Conservation (phyloP, 257 asterid genomes). For the Rehmannia glutinosa region DNA sequence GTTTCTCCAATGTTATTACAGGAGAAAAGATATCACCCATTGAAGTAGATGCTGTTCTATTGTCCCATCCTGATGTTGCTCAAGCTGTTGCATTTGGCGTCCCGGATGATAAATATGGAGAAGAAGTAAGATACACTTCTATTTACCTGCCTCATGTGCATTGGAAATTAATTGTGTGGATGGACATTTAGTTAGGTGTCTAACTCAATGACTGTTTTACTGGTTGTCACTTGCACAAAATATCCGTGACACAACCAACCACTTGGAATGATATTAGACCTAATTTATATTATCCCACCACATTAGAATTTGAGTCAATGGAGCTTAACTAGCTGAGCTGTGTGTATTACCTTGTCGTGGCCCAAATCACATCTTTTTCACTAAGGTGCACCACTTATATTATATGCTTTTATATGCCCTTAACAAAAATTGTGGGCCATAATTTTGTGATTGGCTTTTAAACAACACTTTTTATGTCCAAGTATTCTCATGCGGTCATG, state of each 20-base stretch:
- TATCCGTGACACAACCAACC: slow-evolving; percentile 5
- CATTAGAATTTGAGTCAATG: background rate
- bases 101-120: slow-evolving; percentile 97
- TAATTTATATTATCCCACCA: background rate
- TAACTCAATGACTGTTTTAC: slow-evolving; percentile 1
- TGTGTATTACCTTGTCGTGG: background rate
- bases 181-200: background rate
- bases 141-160: background rate
- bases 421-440: background rate
- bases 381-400: background rate
- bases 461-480: background rate
- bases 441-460: background rate
- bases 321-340: background rate
- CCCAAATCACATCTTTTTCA: background rate
- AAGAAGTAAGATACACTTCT: slow-evolving; percentile 55
- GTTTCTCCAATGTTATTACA: slow-evolving; percentile 26
- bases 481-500: background rate
- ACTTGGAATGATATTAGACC: background rate
- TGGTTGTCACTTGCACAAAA: background rate
- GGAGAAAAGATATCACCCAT: slow-evolving; percentile 98
- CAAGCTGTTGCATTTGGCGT: slow-evolving; percentile 95
- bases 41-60: slow-evolving; percentile 84
- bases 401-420: background rate
- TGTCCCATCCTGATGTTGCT: slow-evolving; percentile 80
- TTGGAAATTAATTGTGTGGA: background rate